phyloP scores from a whole-genome alignment of 306 rosid species.

The Glycine latifolia region DNA sequence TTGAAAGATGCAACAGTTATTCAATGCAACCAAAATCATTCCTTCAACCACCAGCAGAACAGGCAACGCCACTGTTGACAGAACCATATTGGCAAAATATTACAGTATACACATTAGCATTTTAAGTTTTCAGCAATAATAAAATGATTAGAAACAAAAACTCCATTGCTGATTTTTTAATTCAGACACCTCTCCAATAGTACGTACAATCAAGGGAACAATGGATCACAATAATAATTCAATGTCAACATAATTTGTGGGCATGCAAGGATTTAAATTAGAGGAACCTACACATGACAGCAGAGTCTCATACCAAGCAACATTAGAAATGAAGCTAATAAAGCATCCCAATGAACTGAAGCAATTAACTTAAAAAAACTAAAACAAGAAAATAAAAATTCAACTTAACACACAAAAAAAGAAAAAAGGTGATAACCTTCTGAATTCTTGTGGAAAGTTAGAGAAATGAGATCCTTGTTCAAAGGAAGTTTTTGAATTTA shows the following conservation, averaged over 20 bases:
- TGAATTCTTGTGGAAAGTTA: conserved; percentile 88
- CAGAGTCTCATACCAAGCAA: background rate
- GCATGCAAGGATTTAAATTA: background rate
- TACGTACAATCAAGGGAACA: too few species aligned
- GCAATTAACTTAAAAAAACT: background rate
- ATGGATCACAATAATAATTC: too few species aligned
- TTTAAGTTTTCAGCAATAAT: background rate
- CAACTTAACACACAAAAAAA: too few species aligned
- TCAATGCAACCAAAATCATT: background rate
- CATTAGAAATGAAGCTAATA: background rate
- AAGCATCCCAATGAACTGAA: conserved; percentile 1
- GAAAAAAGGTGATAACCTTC: conserved; percentile 65
- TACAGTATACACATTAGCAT: background rate
- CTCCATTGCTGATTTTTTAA: too few species aligned
- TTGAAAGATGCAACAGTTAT: conserved; percentile 13
- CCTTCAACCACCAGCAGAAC: conserved; percentile 21
- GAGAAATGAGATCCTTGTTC: conserved; percentile 81
- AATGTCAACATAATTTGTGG: background rate
- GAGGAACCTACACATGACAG: background rate
- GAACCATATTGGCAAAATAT: conserved; percentile 1
- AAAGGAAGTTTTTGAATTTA: too few species aligned
- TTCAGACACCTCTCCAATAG: too few species aligned
- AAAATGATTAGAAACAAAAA: too few species aligned
- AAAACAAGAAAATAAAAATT: too few species aligned
- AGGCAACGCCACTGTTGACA: background rate